Conservation (phyloP, 73 alveolate genomes). For the Effrenium voratum region DNA sequence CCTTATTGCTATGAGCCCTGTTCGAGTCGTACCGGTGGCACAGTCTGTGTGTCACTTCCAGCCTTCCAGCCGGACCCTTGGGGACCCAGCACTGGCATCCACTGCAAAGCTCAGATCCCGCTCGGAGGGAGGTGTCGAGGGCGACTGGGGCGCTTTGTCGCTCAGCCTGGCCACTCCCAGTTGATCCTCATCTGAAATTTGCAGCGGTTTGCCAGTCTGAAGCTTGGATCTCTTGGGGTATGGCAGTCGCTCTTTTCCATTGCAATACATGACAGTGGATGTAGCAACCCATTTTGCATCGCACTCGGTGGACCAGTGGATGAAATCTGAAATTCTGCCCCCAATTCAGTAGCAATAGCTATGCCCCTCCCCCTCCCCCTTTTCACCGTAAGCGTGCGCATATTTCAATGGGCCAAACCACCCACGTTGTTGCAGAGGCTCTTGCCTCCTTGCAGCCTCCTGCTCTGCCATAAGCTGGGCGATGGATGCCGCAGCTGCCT, state of each 20-base stretch:
- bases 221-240: background rate
- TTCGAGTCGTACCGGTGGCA: too few relatives aligned
- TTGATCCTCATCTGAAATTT: background rate
- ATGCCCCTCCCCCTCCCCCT: background rate
- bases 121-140: slow-evolving; percentile 61
- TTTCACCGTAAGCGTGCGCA: background rate
- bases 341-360: background rate
- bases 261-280: background rate
- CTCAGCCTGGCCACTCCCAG: background rate
- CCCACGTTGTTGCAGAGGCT: background rate
- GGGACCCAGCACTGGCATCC: background rate
- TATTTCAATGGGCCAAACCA: background rate
- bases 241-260: too few relatives aligned
- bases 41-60: too few relatives aligned
- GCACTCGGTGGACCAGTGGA: background rate
- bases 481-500: slow-evolving; percentile 27
- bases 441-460: slow-evolving; percentile 40
- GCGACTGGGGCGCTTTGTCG: background rate
- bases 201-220: background rate
- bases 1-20: too few relatives aligned
- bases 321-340: background rate
- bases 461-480: slow-evolving; percentile 32
- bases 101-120: slow-evolving; percentile 50
- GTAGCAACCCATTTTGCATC: background rate
- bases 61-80: background rate